A percentile compares a stretch with the other conserved stretches of the same genome.
Conservation (phyloP, 1,284 basidiomycete species). For the Ustilago loliicola region DNA sequence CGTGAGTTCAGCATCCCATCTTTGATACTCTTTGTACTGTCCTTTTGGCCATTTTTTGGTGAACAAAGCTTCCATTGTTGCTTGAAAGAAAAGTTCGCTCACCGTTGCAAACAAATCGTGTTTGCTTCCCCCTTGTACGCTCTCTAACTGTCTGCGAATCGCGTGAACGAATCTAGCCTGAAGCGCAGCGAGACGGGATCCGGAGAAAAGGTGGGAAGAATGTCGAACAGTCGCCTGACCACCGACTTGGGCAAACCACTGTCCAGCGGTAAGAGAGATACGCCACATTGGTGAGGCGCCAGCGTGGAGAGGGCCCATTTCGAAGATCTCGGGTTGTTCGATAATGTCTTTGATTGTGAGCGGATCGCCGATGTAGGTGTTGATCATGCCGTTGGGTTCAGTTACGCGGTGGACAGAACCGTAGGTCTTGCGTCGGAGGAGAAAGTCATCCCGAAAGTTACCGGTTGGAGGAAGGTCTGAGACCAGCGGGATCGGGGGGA, state of each 20-base stretch:
- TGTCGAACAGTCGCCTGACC: constrained; percentile 9
- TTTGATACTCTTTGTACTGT: constrained; percentile 6
- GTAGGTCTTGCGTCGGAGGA: neutral
- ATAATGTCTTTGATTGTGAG: constrained; percentile 27
- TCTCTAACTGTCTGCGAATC: neutral
- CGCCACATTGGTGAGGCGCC: constrained; percentile 25
- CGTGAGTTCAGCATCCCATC: constrained; percentile 23
- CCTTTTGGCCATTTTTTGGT: constrained; percentile 14
- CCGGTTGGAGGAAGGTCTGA: neutral
- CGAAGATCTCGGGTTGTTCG: constrained; percentile 11
- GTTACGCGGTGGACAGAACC: constrained; percentile 10
- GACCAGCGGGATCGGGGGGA: constrained; percentile 7
- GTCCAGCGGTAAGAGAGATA: constrained; percentile 6
- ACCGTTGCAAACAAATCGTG: constrained; percentile 7
- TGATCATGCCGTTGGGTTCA: constrained; percentile 11
- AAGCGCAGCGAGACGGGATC: constrained; percentile 5
- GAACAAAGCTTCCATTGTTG: constrained; percentile 32
- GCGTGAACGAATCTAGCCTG: constrained; percentile 17
- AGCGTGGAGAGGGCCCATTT: constrained; percentile 13
- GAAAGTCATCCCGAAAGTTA: constrained; percentile 15
- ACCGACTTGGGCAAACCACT: constrained; percentile 20
- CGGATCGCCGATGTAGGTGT: constrained; percentile 14
- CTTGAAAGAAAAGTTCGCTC: constrained; percentile 12
- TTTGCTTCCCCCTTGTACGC: neutral
- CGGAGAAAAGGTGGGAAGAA: constrained; percentile 22